phyloP scores from a whole-genome alignment of 768 basidiomycete species.

The Amanita brunnescens region DNA sequence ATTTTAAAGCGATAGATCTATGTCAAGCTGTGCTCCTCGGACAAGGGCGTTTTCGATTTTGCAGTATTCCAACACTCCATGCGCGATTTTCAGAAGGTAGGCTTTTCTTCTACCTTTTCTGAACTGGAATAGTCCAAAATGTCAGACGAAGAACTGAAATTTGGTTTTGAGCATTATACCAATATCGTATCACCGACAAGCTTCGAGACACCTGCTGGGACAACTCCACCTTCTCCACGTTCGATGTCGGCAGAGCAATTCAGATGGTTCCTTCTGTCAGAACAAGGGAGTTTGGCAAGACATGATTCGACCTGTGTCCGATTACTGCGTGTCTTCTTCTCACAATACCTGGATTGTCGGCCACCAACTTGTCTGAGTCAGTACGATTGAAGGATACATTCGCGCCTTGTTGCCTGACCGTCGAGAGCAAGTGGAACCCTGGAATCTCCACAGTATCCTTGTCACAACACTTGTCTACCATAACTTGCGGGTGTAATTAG shows the following conservation, averaged over 20 bases:
- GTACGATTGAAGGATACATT: constrained; percentile 90
- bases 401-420: constrained; percentile 84
- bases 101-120: constrained; percentile 3
- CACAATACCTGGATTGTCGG: constrained; percentile 92
- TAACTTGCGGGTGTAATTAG: too few relatives aligned
- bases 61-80: constrained; percentile 37
- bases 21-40: constrained; percentile 26
- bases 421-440: too few relatives aligned
- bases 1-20: constrained; percentile 67
- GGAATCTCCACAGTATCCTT: too few relatives aligned
- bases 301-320: constrained; percentile 82
- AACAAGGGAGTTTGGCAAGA: constrained; percentile 51
- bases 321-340: constrained; percentile 88
- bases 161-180: constrained; percentile 33
- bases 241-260: constrained; percentile 56
- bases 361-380: constrained; percentile 78
- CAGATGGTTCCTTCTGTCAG: constrained; percentile 71
- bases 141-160: constrained; percentile 23
- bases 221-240: background rate
- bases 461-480: too few relatives aligned
- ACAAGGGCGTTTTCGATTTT: constrained; percentile 28
- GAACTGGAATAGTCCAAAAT: constrained; percentile 27
- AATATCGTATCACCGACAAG: background rate
- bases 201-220: background rate
- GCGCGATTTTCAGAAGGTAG: constrained; percentile 37